Percentiles rank a stretch among this genome's conserved stretches.
phyloP scores from a whole-genome alignment of 108 stramenopile genomes.

The Nitzschia putrida region DNA sequence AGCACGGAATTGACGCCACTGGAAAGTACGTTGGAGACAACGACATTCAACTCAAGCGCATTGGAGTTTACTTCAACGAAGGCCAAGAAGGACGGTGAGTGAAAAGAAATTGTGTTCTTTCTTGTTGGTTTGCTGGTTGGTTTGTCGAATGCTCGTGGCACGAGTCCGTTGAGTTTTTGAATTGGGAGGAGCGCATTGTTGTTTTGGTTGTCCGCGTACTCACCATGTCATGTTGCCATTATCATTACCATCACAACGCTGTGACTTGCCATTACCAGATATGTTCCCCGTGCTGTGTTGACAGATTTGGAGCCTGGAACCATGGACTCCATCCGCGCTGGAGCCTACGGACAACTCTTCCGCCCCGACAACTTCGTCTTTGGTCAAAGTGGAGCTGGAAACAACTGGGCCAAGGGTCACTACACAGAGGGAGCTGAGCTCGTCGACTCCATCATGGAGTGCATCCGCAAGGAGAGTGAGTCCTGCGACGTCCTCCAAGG shows the following conservation, averaged over 20 bases:
- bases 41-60: conserved; percentile 66
- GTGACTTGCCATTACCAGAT: conserved; percentile 40
- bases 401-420: conserved; percentile 97
- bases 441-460: conserved; percentile 92
- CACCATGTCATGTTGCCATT: neutral
- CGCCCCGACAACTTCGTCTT: conserved; percentile 97
- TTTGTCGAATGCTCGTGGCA: too few species aligned
- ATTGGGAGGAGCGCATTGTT: too few species aligned
- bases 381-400: conserved; percentile 89
- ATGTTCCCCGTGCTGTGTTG: conserved; percentile 91
- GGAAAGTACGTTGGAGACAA: conserved; percentile 82
- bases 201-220: neutral
- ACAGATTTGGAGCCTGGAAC: conserved; percentile 93
- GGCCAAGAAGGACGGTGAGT: conserved; percentile 71
- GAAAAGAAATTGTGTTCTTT: too few species aligned
- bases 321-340: conserved; percentile 87
- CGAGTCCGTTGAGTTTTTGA: too few species aligned
- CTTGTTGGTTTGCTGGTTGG: too few species aligned
- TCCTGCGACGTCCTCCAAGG: conserved; percentile 87
- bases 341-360: conserved; percentile 82
- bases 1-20: conserved; percentile 74
- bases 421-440: conserved; percentile 97
- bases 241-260: neutral
- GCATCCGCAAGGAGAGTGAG: conserved; percentile 93
- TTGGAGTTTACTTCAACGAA: conserved; percentile 90